Evolutionary conservation across 352 stramenopile species (phyloP), one percentile per base, ranked within the genome.

Genomic region (Discostella stelligera): DNA sequence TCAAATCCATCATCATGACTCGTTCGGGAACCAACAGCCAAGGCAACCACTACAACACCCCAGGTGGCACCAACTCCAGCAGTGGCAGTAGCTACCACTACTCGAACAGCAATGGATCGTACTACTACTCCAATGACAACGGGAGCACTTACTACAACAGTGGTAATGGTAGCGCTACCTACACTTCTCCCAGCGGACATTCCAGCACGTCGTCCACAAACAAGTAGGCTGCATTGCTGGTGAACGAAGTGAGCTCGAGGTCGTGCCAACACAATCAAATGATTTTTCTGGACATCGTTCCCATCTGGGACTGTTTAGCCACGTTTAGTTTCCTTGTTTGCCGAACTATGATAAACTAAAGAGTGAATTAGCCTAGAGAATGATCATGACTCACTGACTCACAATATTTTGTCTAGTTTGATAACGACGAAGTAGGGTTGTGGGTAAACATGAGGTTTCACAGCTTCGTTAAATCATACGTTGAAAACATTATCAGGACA

Each of bases 1-100:
- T 66, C 58, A 37, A 52, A 18, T 27, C 10, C 13, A 59, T 46
- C 41, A 70, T 55, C 62, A 79, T 79, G 71, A 39, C 71, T 61
- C 13, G 39, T 52, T 84, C 77, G 11, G 86, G 86, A 85, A 82
- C 65, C 73, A 91, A 91, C 79, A 89, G 76, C 71, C 86, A 92
- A 82, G 88, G 88, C 71, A 94, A 94, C 72, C 46, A 77, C 73
- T 94, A 91, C 79, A 91, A 81, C 71, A 94, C 88, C 44, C 88
- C 88, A 39, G 88, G 88, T 32, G 88, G 88, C 30, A 90, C 73
- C 27, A 94, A 94, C 67, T 89, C 83, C n/a, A 79, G 49, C 62
- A 25, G 44, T 44, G 84, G 88, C 37, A 78, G 27, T 14, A 84
- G 68, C 37, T 94, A 94, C 69, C 88, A 94, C 67, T 94, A 80